phyloP scores from a whole-genome alignment of 352 stramenopile species.

The Pythium angustatum region DNA sequence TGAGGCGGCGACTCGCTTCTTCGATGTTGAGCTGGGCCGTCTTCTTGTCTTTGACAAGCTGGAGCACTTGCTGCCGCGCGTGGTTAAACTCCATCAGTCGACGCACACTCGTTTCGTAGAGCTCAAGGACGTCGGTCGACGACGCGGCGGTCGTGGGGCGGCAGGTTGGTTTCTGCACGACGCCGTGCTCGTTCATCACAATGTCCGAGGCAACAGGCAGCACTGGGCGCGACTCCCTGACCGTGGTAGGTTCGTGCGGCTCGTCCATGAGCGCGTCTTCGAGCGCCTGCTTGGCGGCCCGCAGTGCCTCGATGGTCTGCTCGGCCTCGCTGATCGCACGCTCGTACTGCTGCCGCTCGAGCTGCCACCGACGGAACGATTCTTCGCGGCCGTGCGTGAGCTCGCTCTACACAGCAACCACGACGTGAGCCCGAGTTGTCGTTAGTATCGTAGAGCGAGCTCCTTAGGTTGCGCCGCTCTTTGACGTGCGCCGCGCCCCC shows the following conservation, averaged over 20 bases:
- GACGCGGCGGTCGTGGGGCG: background rate
- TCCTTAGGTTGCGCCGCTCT: no score
- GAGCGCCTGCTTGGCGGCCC: slow-evolving; percentile 54
- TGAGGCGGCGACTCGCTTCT: slow-evolving; percentile 56
- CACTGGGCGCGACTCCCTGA: no score
- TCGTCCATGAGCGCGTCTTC: slow-evolving; percentile 60
- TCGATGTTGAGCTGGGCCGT: slow-evolving; percentile 54
- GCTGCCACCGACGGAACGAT: slow-evolving; percentile 57
- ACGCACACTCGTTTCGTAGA: slow-evolving; percentile 57
- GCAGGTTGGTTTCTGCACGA: background rate
- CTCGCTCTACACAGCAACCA: slow-evolving; percentile 63
- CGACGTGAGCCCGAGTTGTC: no score
- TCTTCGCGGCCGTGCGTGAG: slow-evolving; percentile 61
- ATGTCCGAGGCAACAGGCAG: slow-evolving; percentile 8
- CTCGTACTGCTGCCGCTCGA: slow-evolving; percentile 74
- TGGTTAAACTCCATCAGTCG: slow-evolving; percentile 63
- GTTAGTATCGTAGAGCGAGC: no score
- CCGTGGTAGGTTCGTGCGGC: slow-evolving; percentile 13
- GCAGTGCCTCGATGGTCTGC: slow-evolving; percentile 55
- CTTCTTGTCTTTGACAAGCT: slow-evolving; percentile 70
- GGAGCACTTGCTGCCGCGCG: slow-evolving; percentile 54
- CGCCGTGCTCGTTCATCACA: slow-evolving; percentile 23
- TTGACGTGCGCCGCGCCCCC: slow-evolving; percentile 19
- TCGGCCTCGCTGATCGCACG: slow-evolving; percentile 62
- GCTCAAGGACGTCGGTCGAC: slow-evolving; percentile 6